Evolutionary conservation across 345 rosid genomes (phyloP), one percentile per base, ranked within the genome.

Genomic region (Populus tremula): DNA sequence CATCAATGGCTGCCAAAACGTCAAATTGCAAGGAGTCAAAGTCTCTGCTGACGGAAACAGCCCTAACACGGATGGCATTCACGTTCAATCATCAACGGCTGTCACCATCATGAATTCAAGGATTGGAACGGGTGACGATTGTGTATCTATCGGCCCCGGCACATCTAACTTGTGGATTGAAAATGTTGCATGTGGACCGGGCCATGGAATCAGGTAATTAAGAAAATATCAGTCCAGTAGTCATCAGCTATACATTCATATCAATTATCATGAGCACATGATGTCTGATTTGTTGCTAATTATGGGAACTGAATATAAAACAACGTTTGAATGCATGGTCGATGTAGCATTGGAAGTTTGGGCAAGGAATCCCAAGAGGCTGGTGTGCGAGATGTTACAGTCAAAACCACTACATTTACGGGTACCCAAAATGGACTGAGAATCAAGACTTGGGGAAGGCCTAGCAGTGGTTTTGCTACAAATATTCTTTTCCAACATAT

Each of bases 21-120:
- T 89, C 33, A 82, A 76, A 72, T 47, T 92, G n/a, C 79, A 84
- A 49, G 88, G 88, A 47, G 83, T 88, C 17, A 86, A 69, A 70
- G 78, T 94, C 21, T 80, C 78, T 8, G 90, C 97, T 33, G 49
- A 89, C 6, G 86, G 90, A 17, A 41, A 80, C 38, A 93, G 98
- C 76, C 94, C 93, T 1, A 93, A 93, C 86, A 93, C 97, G 2
- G 98, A 91, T 23, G 96, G 96, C 21, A 87, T 92, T 56, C 97
- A 92, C 71, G 86, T 93, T 20, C 90, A 88, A 54, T 20, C 54
- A 4, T 93, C 97, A 1, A 70, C 71, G 45, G 59, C 67, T 8
- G 87, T 91, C 72, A 88, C 91, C 8, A 89, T 90, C 84, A 27
- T 82, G 73, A 80, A 82, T 73, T 73, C 92, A 0, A 84, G 50